Percentiles rank a stretch among this genome's conserved stretches.
Evolutionary conservation across 768 basidiomycete genomes (phyloP).

Genomic region (Neoboletus magnificus): DNA sequence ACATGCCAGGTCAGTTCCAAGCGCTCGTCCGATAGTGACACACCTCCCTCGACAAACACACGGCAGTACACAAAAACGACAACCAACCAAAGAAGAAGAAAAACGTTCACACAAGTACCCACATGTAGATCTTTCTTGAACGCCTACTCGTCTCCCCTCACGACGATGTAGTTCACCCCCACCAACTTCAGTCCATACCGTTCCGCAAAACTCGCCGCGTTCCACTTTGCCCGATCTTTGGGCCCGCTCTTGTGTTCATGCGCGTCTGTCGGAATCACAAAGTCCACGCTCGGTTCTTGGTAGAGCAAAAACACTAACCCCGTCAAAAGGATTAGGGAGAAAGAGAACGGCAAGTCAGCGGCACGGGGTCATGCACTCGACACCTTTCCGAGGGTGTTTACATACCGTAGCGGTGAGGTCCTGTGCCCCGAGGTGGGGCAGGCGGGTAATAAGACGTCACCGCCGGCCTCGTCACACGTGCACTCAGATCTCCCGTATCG

Average conservation of each 20-base stretch:
- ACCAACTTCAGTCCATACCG: constrained; percentile 52
- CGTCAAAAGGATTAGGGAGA: background rate
- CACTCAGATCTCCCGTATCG: constrained; percentile 33
- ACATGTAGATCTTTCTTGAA: background rate
- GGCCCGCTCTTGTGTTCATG: constrained; percentile 44
- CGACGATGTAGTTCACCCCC: constrained; percentile 56
- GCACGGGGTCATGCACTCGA: background rate
- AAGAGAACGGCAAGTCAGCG: background rate
- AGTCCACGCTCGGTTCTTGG: constrained; percentile 47
- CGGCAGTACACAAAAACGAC: background rate
- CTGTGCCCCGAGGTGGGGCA: constrained; percentile 50
- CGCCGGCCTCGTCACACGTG: constrained; percentile 43
- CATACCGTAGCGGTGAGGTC: constrained; percentile 58
- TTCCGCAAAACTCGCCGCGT: constrained; percentile 50
- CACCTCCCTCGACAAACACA: too few relatives aligned
- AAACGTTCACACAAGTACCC: too few relatives aligned
- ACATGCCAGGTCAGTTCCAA: background rate
- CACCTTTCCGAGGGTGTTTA: background rate
- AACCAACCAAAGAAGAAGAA: background rate
- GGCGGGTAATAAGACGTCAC: constrained; percentile 57
- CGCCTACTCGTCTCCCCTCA: constrained; percentile 25
- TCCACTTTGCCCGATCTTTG: constrained; percentile 52
- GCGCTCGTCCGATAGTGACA: too few relatives aligned
- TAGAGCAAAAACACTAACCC: constrained; percentile 54
- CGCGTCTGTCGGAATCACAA: constrained; percentile 43